A percentile compares a stretch with the other conserved stretches of the same genome.
phyloP scores from a whole-genome alignment of 73 alveolate genomes.

The Paramecium tetraurelia region DNA sequence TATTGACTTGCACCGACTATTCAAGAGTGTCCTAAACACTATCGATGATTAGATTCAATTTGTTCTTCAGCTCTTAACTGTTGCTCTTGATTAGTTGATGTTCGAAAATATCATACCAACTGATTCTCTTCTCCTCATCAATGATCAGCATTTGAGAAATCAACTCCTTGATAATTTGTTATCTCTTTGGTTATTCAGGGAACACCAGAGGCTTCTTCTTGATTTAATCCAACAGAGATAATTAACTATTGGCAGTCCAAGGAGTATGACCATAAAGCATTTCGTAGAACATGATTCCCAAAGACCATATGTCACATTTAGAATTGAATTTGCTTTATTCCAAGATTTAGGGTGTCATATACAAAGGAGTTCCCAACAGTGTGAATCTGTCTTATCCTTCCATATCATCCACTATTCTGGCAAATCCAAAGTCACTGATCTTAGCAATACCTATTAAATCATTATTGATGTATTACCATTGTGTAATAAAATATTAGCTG shows the following conservation, averaged over 20 bases:
- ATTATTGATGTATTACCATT: not conserved
- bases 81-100: conserved; percentile 45
- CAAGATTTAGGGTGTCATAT: conserved; percentile 58
- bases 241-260: conserved; percentile 49
- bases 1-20: conserved; percentile 13
- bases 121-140: conserved; percentile 52
- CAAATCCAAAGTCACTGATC: conserved; percentile 63
- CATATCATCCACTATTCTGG: conserved; percentile 60
- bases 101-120: conserved; percentile 57
- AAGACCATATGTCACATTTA: conserved; percentile 65
- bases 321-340: conserved; percentile 8
- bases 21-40: conserved; percentile 10
- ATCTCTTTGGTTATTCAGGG: conserved; percentile 53
- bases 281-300: conserved; percentile 60
- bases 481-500: conserved; percentile 55
- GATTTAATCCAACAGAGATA: conserved; percentile 13
- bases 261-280: conserved; percentile 60
- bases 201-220: conserved; percentile 49
- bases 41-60: conserved; percentile 8
- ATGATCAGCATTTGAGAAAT: conserved; percentile 13
- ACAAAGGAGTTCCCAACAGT: conserved; percentile 64
- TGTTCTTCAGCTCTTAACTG: not conserved
- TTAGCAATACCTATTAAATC: conserved; percentile 32
- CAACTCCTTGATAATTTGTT: conserved; percentile 35
- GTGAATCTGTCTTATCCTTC: conserved; percentile 36